These are phyloP conservation scores for Pelargonium fulgidum DNA, from an alignment of 441 rosid species.

Conservation along the genomic window DNA sequence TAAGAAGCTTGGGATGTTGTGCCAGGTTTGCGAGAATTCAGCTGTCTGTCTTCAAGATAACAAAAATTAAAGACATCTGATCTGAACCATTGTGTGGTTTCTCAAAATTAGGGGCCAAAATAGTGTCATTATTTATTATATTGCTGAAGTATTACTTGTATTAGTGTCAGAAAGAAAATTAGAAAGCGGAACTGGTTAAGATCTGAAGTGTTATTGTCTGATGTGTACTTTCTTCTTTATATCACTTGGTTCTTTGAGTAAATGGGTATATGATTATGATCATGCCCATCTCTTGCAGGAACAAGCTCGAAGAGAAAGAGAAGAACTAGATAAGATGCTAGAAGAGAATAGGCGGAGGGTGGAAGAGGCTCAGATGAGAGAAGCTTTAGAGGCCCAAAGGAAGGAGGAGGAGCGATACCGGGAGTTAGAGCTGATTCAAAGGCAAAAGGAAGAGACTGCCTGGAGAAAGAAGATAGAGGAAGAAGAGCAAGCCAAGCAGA, in stretches of 20 bases:
- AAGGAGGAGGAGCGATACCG: slow-evolving; percentile 76
- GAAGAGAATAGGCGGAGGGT: slow-evolving; percentile 68
- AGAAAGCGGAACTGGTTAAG: too few species aligned
- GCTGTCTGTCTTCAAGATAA: too few species aligned
- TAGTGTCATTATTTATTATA: too few species aligned
- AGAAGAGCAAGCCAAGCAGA: slow-evolving; percentile 75
- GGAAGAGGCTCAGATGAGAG: slow-evolving; percentile 82
- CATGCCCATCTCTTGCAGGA: slow-evolving; percentile 41
- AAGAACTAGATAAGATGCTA: slow-evolving; percentile 64
- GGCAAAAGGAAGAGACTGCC: slow-evolving; percentile 75
- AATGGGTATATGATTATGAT: neutral
- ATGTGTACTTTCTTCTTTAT: neutral
- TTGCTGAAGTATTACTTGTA: too few species aligned
- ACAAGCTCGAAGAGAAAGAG: slow-evolving; percentile 56
- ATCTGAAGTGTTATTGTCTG: too few species aligned
- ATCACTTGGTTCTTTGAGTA: neutral
- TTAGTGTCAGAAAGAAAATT: too few species aligned
- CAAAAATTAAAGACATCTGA: too few species aligned
- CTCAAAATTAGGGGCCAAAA: too few species aligned
- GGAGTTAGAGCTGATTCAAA: slow-evolving; percentile 73
- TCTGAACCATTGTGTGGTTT: too few species aligned
- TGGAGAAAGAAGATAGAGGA: slow-evolving; percentile 87
- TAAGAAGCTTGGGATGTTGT: too few species aligned
- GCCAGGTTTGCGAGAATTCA: too few species aligned
- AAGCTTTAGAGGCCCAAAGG: slow-evolving; percentile 74